These are phyloP conservation scores for Vitis riparia DNA, from an alignment of 164 flowering plant species.

Conservation along the genomic window DNA sequence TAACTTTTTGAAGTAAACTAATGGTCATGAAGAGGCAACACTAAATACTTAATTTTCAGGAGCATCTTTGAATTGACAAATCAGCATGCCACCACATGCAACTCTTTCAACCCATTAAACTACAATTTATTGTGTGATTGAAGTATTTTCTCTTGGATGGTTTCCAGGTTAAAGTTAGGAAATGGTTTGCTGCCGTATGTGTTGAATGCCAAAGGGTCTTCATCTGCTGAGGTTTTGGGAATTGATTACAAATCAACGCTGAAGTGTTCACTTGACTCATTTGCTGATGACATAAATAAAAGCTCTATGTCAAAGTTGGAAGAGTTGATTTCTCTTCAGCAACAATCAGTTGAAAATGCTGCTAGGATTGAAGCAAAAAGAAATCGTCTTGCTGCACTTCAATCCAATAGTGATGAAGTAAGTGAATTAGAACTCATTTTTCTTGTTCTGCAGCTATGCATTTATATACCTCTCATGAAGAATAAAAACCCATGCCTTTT, in stretches of 20 bases:
- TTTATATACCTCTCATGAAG: no score
- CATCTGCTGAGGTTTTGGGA: slow-evolving; percentile 71
- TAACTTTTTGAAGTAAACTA: no score
- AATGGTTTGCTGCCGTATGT: slow-evolving; percentile 56
- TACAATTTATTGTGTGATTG: neutral
- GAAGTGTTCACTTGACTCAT: slow-evolving; percentile 58
- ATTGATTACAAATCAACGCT: slow-evolving; percentile 69
- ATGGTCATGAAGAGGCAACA: no score
- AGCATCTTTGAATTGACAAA: no score
- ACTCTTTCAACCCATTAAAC: neutral
- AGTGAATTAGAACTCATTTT: slow-evolving; percentile 30
- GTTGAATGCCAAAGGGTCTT: slow-evolving; percentile 60
- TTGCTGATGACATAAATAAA: slow-evolving; percentile 23
- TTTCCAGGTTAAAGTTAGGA: slow-evolving; percentile 73
- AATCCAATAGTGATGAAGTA: slow-evolving; percentile 64
- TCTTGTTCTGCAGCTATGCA: neutral
- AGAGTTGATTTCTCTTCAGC: slow-evolving; percentile 49
- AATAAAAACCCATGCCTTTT: neutral
- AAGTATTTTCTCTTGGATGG: slow-evolving; percentile 1
- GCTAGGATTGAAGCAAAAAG: slow-evolving; percentile 56
- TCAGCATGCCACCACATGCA: neutral
- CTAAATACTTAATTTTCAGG: no score
- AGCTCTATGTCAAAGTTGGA: slow-evolving; percentile 27
- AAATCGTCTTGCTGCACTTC: slow-evolving; percentile 44
- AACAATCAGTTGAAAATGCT: slow-evolving; percentile 49